A percentile compares a stretch with the other conserved stretches of the same genome.
Evolutionary conservation across 441 rosid genomes (phyloP).

Genomic region (Theobroma grandiflorum): DNA sequence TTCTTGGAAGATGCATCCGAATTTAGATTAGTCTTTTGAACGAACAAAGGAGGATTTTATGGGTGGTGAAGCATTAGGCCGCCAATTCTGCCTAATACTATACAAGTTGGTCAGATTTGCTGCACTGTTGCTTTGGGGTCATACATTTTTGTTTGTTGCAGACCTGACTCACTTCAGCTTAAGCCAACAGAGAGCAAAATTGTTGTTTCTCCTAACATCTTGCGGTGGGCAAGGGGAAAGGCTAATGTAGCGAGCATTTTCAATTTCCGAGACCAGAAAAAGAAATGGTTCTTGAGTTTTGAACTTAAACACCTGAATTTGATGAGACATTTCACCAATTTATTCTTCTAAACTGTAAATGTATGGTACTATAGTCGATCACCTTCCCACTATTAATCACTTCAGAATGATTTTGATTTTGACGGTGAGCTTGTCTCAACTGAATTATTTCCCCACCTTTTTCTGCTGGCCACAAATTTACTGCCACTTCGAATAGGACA

Average conservation of each 20-base stretch:
- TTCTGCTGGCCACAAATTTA: not conserved
- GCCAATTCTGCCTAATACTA: constrained; percentile 32
- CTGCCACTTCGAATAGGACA: not conserved
- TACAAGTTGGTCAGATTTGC: constrained; percentile 9
- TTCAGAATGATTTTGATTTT: not conserved
- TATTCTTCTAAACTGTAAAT: constrained; percentile 5
- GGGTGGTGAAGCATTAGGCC: constrained; percentile 19
- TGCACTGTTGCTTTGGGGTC: not conserved
- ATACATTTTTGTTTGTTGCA: no score
- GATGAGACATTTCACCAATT: constrained; percentile 20
- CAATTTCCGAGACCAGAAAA: not conserved
- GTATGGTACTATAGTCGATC: not conserved
- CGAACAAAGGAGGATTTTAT: not conserved
- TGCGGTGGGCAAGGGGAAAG: not conserved
- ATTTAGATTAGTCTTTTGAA: not conserved
- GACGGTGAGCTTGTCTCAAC: no score
- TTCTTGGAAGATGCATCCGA: not conserved
- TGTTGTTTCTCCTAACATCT: not conserved
- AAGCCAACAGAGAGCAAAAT: not conserved
- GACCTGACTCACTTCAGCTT: not conserved
- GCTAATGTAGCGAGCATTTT: not conserved
- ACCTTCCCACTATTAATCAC: not conserved
- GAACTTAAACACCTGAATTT: not conserved
- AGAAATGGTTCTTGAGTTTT: not conserved
- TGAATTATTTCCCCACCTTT: not conserved